phyloP scores from a whole-genome alignment of 306 rosid genomes.

The Alnus rubra region DNA sequence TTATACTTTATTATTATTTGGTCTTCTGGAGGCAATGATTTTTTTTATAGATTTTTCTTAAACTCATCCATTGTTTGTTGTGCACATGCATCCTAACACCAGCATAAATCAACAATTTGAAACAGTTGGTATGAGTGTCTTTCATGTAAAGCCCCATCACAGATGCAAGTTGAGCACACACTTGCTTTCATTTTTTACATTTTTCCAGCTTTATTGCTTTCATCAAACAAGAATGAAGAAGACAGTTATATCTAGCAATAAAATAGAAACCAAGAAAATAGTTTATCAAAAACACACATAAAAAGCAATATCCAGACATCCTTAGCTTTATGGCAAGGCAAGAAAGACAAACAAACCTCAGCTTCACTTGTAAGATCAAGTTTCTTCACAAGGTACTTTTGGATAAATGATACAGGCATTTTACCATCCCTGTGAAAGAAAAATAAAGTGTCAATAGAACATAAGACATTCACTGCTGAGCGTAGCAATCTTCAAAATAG shows the following conservation, averaged over 20 bases:
- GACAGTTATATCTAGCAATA: conserved; percentile 6
- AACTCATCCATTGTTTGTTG: background rate
- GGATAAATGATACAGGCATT: conserved; percentile 83
- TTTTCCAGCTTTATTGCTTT: background rate
- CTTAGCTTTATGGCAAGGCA: conserved; percentile 22
- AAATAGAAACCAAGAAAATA: conserved; percentile 8
- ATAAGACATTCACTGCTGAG: conserved; percentile 19
- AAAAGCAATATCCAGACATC: background rate
- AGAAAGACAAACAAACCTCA: conserved; percentile 57
- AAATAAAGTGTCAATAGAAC: conserved; percentile 20
- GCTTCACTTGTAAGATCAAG: conserved; percentile 81
- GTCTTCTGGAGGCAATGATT: too few relatives aligned
- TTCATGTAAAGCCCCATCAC: background rate
- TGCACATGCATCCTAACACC: background rate
- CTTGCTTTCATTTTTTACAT: background rate
- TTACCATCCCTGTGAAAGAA: conserved; percentile 70
- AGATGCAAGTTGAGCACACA: background rate
- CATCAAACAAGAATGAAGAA: conserved; percentile 14
- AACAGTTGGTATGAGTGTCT: background rate
- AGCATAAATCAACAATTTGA: background rate
- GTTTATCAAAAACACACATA: background rate
- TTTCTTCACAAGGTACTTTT: conserved; percentile 84
- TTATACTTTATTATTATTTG: background rate
- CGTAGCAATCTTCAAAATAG: background rate
- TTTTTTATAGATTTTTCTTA: background rate